phyloP scores from a whole-genome alignment of 2,329 filamentous ascomycete genomes.

The Dactylella cylindrospora region DNA sequence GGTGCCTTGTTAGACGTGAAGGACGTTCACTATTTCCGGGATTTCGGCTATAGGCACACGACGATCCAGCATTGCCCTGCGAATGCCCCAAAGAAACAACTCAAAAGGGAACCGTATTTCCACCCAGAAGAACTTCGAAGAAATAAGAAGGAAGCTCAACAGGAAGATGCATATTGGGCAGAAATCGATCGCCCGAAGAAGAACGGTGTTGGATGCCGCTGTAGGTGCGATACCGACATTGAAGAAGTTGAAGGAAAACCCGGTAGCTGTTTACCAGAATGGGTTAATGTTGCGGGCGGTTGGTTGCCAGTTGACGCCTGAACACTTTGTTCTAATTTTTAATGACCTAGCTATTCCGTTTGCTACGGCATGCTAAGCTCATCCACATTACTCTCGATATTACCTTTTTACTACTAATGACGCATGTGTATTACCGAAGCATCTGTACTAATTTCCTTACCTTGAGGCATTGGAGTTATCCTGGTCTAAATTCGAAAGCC shows the following conservation, averaged over 20 bases:
- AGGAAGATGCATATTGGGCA: conserved; percentile 97
- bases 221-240: conserved; percentile 94
- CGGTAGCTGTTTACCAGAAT: conserved; percentile 90
- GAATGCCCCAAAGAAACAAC: conserved; percentile 85
- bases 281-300: conserved; percentile 95
- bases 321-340: too few relatives aligned
- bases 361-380: conserved; percentile 1
- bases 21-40: conserved; percentile 98
- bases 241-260: conserved; percentile 97
- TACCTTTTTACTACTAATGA: conserved; percentile 28
- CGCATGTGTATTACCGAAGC: conserved; percentile 21
- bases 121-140: conserved; percentile 68
- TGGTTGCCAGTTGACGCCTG: conserved; percentile 66
- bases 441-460: conserved; percentile 29
- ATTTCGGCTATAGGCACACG: conserved; percentile 96
- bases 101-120: conserved; percentile 75
- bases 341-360: too few relatives aligned
- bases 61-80: conserved; percentile 98
- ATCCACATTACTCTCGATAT: conserved; percentile 8
- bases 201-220: conserved; percentile 95
- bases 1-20: conserved; percentile 76
- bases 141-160: conserved; percentile 78
- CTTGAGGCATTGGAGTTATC: conserved; percentile 14
- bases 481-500: neutral
- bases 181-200: conserved; percentile 82